Percentiles rank a stretch among this genome's conserved stretches.
These are phyloP conservation scores for Leishmania tarentolae DNA, from an alignment of 208 protist species.

Conservation along the genomic window DNA sequence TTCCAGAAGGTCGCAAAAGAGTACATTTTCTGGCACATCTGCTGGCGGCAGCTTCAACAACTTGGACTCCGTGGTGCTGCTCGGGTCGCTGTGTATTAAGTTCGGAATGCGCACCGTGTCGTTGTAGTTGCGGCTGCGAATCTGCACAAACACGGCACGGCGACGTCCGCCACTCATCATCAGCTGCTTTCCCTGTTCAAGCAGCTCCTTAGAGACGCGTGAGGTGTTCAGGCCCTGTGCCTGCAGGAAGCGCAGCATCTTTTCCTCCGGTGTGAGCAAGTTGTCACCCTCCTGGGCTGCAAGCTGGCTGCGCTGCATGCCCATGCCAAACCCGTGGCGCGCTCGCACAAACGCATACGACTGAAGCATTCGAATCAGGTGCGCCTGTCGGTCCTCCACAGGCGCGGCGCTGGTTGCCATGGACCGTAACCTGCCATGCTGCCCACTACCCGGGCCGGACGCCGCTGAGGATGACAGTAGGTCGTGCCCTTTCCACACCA, in stretches of 20 bases:
- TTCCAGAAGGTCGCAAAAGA: conserved; percentile 65
- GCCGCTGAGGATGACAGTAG: neutral
- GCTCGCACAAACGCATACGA: conserved; percentile 71
- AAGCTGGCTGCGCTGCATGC: conserved; percentile 82
- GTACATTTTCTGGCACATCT: conserved; percentile 72
- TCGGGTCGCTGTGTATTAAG: conserved; percentile 58
- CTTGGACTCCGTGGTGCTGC: conserved; percentile 66
- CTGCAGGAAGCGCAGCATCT: conserved; percentile 79
- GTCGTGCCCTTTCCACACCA: conserved; percentile 42
- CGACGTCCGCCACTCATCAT: conserved; percentile 66
- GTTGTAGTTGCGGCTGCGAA: conserved; percentile 58
- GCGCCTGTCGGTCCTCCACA: conserved; percentile 1
- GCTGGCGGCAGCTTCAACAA: conserved; percentile 66
- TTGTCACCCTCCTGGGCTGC: conserved; percentile 57
- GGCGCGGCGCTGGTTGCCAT: neutral
- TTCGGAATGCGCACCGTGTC: conserved; percentile 78
- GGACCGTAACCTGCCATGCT: neutral
- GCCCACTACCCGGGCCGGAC: neutral
- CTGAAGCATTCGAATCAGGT: conserved; percentile 44
- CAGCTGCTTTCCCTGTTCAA: conserved; percentile 69
- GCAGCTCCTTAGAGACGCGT: conserved; percentile 38
- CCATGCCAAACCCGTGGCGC: conserved; percentile 85
- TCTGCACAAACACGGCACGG: conserved; percentile 83
- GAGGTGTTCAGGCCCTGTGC: conserved; percentile 81
- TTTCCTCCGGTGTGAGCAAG: conserved; percentile 66